A percentile compares a stretch with the other conserved stretches of the same genome.
Conservation (phyloP, 768 basidiomycete species). For the Mycena chlorophos region DNA sequence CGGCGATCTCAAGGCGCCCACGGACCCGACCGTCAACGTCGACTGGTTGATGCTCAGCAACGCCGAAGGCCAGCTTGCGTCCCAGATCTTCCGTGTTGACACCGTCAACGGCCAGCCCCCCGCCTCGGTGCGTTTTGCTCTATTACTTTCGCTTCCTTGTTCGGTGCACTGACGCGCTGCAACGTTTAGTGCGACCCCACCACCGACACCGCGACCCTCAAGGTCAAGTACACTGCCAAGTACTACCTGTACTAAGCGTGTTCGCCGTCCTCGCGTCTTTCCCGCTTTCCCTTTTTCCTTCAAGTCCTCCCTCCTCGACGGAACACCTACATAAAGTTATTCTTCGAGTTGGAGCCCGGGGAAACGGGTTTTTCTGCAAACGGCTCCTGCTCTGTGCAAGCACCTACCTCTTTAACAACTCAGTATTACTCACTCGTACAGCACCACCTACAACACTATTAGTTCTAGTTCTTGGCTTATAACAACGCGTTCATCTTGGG, state of each 20-base stretch:
- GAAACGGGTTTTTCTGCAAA: too few relatives aligned
- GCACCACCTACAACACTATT: too few relatives aligned
- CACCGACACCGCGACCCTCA: conserved; percentile 9
- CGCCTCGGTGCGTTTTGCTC: conserved; percentile 24
- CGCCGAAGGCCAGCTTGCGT: conserved; percentile 39
- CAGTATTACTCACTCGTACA: too few relatives aligned
- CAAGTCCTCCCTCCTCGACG: too few relatives aligned
- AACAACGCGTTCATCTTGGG: too few relatives aligned
- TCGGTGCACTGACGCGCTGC: background rate
- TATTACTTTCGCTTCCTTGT: background rate
- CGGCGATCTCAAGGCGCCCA: conserved; percentile 29
- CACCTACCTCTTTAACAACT: too few relatives aligned
- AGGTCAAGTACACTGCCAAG: conserved; percentile 23
- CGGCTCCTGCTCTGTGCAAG: too few relatives aligned
- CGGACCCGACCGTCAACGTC: conserved; percentile 30
- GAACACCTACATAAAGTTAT: too few relatives aligned
- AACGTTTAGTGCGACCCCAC: conserved; percentile 16
- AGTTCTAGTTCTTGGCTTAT: too few relatives aligned
- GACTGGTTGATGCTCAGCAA: conserved; percentile 43
- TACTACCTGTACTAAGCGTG: conserved; percentile 21
- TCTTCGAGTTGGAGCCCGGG: too few relatives aligned
- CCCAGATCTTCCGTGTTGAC: conserved; percentile 39
- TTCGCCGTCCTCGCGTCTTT: too few relatives aligned
- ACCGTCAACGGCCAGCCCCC: conserved; percentile 34
- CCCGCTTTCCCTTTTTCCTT: too few relatives aligned